Evolutionary conservation across 2,329 filamentous ascomycete genomes (phyloP), one percentile per base, ranked within the genome.

Genomic region (Orbilia brochopaga): DNA sequence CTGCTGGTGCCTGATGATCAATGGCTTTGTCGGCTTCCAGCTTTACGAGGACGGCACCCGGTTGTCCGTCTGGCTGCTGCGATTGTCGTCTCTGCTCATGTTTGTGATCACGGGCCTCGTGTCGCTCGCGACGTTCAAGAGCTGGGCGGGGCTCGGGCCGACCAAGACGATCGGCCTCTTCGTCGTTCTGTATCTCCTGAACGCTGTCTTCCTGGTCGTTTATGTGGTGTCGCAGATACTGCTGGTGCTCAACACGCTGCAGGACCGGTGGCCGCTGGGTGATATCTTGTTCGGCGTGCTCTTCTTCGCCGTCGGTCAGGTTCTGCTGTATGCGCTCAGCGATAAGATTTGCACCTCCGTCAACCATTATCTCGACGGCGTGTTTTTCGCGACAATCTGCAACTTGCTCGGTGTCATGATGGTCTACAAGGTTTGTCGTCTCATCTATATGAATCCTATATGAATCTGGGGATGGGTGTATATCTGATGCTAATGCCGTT

Each of bases 321-420:
- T 97, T 56, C 85, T 97, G 59, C 84, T 99, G 13, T 97, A 99
- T 79, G 91, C 89, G 23, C 91, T 97, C 78, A 94, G 91, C 81
- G 84, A 88, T 75, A 86, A 85, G 74, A 92, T 99, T 77, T 99
- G 94, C 82, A 85, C 88, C 57, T 86, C 86, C 52, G 87, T 92
- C 42, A 88, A 91, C 80, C 94, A 99, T 80, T 99, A 97, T 79
- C 81, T 99, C 54, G 94, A 99, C 78, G 93, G 93, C 0, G 81
- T 97, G 53, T 96, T 97, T 82, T 92, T 99, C 78, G 91, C 92
- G 2, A 97, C 93, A 0, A 88, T 93, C 62, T 94, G 92, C 83
- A 99, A 99, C 78, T 81, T 99, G 50, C 83, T 99, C 48, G 91
- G 88, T 11, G 93, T 99, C 73, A 99, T 99, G 94, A 99, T 97